Percentiles rank a stretch among this genome's conserved stretches.
Evolutionary conservation across 176 grass and related monocot genomes (phyloP).

Genomic region (Pontederia paniculata): DNA sequence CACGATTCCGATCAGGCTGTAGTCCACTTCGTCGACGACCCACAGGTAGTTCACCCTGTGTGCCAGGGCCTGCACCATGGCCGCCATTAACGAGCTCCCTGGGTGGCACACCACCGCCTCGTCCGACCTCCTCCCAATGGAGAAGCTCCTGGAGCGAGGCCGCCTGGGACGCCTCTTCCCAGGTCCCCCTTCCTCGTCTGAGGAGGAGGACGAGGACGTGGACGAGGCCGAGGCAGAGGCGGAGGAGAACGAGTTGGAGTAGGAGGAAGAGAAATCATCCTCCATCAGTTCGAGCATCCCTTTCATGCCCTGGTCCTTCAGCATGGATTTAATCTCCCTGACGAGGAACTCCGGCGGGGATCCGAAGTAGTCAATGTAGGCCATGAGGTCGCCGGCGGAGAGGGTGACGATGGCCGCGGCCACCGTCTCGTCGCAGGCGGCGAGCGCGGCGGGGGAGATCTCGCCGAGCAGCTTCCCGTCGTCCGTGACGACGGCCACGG

Average conservation of each 20-base stretch:
- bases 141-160: conserved; percentile 40
- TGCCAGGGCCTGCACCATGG: conserved; percentile 58
- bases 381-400: conserved; percentile 55
- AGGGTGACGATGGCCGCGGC: conserved; percentile 61
- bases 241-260: conserved; percentile 19
- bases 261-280: conserved; percentile 23
- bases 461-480: conserved; percentile 48
- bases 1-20: conserved; percentile 51
- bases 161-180: conserved; percentile 16
- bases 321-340: conserved; percentile 34
- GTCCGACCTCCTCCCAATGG: conserved; percentile 30
- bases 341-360: conserved; percentile 45
- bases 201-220: conserved; percentile 31
- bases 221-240: conserved; percentile 20
- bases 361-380: conserved; percentile 54
- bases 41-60: conserved; percentile 59
- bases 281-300: conserved; percentile 60
- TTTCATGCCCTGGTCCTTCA: conserved; percentile 43
- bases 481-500: conserved; percentile 50
- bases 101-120: conserved; percentile 59
- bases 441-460: conserved; percentile 45
- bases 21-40: conserved; percentile 58
- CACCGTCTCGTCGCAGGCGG: conserved; percentile 32
- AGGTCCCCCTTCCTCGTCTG: conserved; percentile 42
- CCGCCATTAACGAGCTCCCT: conserved; percentile 60